Conservation (phyloP, 352 stramenopile species). For the Phytopythium litorale region DNA sequence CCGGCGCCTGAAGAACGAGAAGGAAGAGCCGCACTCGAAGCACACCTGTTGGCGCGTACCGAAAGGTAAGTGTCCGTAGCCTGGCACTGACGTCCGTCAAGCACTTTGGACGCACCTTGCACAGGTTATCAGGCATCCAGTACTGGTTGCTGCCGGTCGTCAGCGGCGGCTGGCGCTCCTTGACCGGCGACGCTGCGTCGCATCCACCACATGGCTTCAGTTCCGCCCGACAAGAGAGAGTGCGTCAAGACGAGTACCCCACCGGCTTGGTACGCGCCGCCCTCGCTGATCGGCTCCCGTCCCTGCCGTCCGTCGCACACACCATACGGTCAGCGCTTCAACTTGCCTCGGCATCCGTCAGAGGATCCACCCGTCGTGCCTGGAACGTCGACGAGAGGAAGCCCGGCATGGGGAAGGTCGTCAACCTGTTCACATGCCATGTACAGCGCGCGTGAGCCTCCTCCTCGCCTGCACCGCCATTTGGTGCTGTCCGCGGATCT, state of each 20-base stretch:
- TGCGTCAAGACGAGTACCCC: neutral
- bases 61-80: too few species aligned
- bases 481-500: too few species aligned
- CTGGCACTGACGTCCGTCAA: neutral
- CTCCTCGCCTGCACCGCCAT: too few species aligned
- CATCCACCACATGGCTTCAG: neutral
- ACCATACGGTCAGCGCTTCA: neutral
- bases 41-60: slow-evolving; percentile 48
- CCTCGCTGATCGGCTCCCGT: slow-evolving; percentile 11
- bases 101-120: slow-evolving; percentile 43
- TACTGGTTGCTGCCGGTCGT: slow-evolving; percentile 55
- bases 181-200: slow-evolving; percentile 18
- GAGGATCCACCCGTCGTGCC: slow-evolving; percentile 11
- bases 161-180: slow-evolving; percentile 22
- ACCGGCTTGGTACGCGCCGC: slow-evolving; percentile 4
- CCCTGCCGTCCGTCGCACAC: slow-evolving; percentile 9
- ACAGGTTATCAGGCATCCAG: slow-evolving; percentile 86
- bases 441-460: neutral
- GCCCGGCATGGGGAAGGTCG: slow-evolving; percentile 62
- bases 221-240: neutral
- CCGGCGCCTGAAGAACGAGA: slow-evolving; percentile 80
- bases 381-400: slow-evolving; percentile 50
- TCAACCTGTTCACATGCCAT: slow-evolving; percentile 31
- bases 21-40: slow-evolving; percentile 73
- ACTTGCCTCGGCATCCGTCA: neutral